Evolutionary conservation across 139 green algal species (phyloP), one percentile per base, ranked within the genome.

Genomic region (Chloropicon primus): DNA sequence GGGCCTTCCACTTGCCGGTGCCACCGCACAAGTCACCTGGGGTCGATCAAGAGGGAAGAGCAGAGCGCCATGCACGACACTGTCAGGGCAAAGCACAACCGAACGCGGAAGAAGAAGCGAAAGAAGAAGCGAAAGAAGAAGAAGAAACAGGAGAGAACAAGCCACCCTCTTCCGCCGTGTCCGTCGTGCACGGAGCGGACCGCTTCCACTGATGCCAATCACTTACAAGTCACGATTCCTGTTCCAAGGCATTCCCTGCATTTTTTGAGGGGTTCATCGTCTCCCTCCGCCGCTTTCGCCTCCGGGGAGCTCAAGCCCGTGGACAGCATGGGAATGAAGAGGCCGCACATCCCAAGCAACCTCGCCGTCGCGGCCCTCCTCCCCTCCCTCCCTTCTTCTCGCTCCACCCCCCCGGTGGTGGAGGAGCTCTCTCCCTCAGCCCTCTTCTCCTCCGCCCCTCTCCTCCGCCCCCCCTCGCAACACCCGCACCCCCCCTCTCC

Each of bases 1-100:
- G 88, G 0, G 94, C 95, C 21, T 93, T 88, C 95, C 95, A 99
- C 84, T 98, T 98, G 78, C 95, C 95, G 22, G 91, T 98, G 23
- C 95, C 74, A 78, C 25, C 74, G 81, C 95, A 99, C 95, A 99
- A 97, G 89, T 99, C 95, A 84, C 88, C 88, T 92, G 3, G 27
- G 26, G 74, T 10, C 5, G 72, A 2, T 21, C 3, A 77, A 75
- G 17, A 72, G 27, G 74, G 28, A 2, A 24, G 28, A 76, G 5
- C 23, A 24, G 5, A 26, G 28, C n/a, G n/a, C n/a, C n/a, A n/a
- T n/a, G n/a, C n/a, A n/a, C n/a, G n/a, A n/a, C n/a, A n/a, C n/a
- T n/a, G n/a, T n/a, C n/a, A n/a, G n/a, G n/a, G n/a, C n/a, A n/a
- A n/a, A n/a, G n/a, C n/a, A n/a, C n/a, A n/a, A n/a, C n/a, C n/a